Conservation (phyloP, 2,329 filamentous ascomycete genomes). For the Coniochaeta hoffmannii region DNA sequence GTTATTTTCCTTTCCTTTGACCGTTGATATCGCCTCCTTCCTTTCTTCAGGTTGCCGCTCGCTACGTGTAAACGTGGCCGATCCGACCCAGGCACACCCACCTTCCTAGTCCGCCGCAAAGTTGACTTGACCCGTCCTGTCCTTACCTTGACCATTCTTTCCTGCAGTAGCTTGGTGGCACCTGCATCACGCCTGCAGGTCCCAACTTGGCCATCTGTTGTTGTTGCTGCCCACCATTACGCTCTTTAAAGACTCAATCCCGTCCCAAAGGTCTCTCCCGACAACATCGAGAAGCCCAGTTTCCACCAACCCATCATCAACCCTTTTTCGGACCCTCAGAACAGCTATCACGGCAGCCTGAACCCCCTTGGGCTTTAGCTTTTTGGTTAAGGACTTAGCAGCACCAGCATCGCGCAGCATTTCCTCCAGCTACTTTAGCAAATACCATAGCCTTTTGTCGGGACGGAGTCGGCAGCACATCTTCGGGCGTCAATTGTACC, state of each 20-base stretch:
- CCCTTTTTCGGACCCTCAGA: background rate
- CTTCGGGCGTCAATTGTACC: background rate
- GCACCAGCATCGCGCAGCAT: constrained; percentile 6
- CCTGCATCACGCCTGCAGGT: constrained; percentile 4
- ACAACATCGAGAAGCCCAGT: background rate
- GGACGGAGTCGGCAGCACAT: background rate
- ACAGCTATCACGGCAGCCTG: constrained; percentile 1
- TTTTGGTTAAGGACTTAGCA: constrained; percentile 4
- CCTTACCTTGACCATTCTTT: constrained; percentile 1
- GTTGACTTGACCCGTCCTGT: constrained; percentile 3
- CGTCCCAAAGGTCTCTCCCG: background rate
- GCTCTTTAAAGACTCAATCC: constrained; percentile 1
- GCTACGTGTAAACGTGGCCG: background rate
- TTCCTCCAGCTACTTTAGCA: constrained; percentile 8
- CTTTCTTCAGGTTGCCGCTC: background rate
- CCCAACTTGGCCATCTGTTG: background rate
- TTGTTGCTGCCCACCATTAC: background rate
- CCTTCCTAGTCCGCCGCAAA: background rate
- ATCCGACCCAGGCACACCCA: background rate
- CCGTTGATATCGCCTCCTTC: constrained; percentile 1
- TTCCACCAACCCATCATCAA: background rate
- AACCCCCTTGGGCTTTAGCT: constrained; percentile 1
- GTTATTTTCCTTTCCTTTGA: background rate
- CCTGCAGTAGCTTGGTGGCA: constrained; percentile 1
- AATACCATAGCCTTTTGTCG: constrained; percentile 5